phyloP scores from a whole-genome alignment of 306 rosid genomes.

The Rubus idaeus region DNA sequence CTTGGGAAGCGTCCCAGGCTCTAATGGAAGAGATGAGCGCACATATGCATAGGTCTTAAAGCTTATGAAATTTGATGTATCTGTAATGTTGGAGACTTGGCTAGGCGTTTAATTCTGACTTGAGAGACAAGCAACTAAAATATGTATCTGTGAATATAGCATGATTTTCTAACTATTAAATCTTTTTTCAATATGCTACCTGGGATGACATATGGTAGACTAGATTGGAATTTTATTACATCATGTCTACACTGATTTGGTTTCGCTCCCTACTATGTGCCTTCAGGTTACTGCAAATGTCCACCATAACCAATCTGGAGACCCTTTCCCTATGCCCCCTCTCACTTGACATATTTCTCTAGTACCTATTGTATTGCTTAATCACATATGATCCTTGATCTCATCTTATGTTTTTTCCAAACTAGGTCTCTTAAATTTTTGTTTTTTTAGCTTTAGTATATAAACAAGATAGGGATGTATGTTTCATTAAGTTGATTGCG shows the following conservation, averaged over 20 bases:
- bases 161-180: background rate
- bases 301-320: background rate
- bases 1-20: no score
- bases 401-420: background rate
- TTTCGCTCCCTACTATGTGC: background rate
- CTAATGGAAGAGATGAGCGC: no score
- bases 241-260: background rate
- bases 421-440: background rate
- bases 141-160: background rate
- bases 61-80: no score
- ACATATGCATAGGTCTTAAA: no score
- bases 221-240: background rate
- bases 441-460: background rate
- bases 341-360: background rate
- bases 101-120: background rate
- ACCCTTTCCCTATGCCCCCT: background rate
- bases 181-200: background rate
- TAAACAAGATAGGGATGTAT: background rate
- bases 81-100: background rate
- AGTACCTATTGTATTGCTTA: background rate
- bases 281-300: background rate
- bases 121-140: background rate
- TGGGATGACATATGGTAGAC: background rate
- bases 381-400: slow-evolving; percentile 2
- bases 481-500: background rate